These are phyloP conservation scores for Trichosporon coremiiforme DNA, from an alignment of 1,284 basidiomycete species.

Conservation along the genomic window DNA sequence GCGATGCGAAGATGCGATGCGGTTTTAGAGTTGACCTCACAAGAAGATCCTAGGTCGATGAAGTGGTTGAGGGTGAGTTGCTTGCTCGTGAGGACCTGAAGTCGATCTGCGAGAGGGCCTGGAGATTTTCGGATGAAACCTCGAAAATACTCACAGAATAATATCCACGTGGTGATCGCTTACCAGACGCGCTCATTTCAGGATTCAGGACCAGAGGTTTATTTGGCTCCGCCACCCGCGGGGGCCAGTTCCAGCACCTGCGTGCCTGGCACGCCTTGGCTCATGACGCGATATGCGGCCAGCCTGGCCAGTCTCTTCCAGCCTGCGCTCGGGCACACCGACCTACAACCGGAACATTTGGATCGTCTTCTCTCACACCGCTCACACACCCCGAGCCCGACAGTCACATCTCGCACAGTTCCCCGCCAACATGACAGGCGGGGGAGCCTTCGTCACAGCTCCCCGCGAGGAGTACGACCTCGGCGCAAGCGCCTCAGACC, in stretches of 20 bases:
- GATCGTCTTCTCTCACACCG: background rate
- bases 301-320: background rate
- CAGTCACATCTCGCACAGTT: background rate
- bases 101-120: background rate
- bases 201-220: background rate
- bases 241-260: background rate
- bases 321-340: background rate
- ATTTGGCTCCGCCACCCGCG: conserved; percentile 12
- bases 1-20: conserved; percentile 7
- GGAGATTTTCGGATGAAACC: conserved; percentile 7
- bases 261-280: background rate
- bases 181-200: background rate
- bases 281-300: conserved; percentile 9
- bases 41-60: conserved; percentile 43
- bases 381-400: background rate
- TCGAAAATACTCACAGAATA: background rate
- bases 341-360: background rate
- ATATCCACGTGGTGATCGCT: background rate
- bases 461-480: conserved; percentile 46
- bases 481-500: conserved; percentile 27
- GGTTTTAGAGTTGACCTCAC: conserved; percentile 39
- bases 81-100: background rate
- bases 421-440: conserved; percentile 42
- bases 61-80: conserved; percentile 12
- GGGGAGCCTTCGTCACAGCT: conserved; percentile 38